A percentile compares a stretch with the other conserved stretches of the same genome.
These are phyloP conservation scores for Imleria badia DNA, from an alignment of 768 basidiomycete species.

Conservation along the genomic window DNA sequence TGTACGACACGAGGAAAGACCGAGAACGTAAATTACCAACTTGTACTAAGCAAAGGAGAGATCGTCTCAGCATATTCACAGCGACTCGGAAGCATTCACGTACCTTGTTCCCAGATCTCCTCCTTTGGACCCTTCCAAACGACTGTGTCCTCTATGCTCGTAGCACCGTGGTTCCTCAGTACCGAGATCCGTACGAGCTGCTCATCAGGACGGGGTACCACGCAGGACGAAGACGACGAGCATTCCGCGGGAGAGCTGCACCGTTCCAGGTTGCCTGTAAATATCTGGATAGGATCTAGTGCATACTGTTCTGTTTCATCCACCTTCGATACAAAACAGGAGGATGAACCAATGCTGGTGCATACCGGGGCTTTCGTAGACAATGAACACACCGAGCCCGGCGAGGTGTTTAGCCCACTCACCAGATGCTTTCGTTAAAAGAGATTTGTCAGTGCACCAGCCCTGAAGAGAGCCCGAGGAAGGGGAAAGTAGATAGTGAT, in stretches of 20 bases:
- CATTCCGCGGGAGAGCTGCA: slow-evolving; percentile 44
- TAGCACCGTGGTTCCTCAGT: slow-evolving; percentile 1
- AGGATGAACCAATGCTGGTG: slow-evolving; percentile 1
- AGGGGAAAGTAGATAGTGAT: slow-evolving; percentile 38
- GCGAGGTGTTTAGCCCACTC: neutral
- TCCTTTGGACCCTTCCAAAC: slow-evolving; percentile 71
- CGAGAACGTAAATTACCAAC: slow-evolving; percentile 49
- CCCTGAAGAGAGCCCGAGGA: slow-evolving; percentile 36
- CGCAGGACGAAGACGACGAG: slow-evolving; percentile 44
- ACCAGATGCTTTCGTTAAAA: slow-evolving; percentile 27
- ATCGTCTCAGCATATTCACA: neutral
- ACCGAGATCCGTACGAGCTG: slow-evolving; percentile 59
- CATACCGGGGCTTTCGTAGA: slow-evolving; percentile 10
- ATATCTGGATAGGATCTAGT: slow-evolving; percentile 55
- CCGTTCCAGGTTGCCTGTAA: slow-evolving; percentile 36
- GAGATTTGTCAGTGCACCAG: slow-evolving; percentile 57
- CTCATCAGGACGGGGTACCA: slow-evolving; percentile 48
- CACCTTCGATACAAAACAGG: slow-evolving; percentile 47
- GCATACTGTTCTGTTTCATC: slow-evolving; percentile 41
- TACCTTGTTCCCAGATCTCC: slow-evolving; percentile 71
- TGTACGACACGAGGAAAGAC: slow-evolving; percentile 13
- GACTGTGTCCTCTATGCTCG: slow-evolving; percentile 40
- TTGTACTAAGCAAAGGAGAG: slow-evolving; percentile 40
- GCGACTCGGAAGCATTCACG: slow-evolving; percentile 11
- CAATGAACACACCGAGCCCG: neutral